Evolutionary conservation across 495 filamentous ascomycete genomes (phyloP).

Genomic region (Daldinia bambusicola): DNA sequence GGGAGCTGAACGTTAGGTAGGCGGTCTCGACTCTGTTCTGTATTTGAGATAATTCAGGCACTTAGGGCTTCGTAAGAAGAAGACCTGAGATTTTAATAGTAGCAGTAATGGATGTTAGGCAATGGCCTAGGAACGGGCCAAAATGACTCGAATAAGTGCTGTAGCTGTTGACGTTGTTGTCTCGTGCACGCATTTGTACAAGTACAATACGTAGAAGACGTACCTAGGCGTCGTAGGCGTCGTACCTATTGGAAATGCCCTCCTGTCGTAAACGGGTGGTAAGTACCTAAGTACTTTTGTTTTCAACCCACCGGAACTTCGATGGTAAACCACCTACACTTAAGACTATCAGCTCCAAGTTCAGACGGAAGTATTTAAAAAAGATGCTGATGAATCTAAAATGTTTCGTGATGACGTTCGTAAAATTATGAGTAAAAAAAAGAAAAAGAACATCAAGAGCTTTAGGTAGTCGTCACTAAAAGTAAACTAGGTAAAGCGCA

Average conservation of each 20-base stretch:
- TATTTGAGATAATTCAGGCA: slow-evolving; percentile 4
- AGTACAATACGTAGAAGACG: too few species aligned
- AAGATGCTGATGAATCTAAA: slow-evolving; percentile 20
- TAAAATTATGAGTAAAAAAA: neutral
- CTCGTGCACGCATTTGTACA: slow-evolving; percentile 1
- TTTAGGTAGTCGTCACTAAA: neutral
- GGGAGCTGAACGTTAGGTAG: neutral
- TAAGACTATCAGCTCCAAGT: slow-evolving; percentile 13
- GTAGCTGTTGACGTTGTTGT: neutral
- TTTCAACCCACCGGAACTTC: slow-evolving; percentile 16
- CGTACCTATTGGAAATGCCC: neutral
- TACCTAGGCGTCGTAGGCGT: neutral
- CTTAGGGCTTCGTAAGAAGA: slow-evolving; percentile 28
- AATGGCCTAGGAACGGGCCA: slow-evolving; percentile 9
- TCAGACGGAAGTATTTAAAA: slow-evolving; percentile 22
- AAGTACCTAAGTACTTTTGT: slow-evolving; percentile 2
- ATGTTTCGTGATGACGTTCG: slow-evolving; percentile 26
- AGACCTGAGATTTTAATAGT: slow-evolving; percentile 4
- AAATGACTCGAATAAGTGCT: neutral
- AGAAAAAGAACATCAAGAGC: neutral
- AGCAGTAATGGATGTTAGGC: neutral
- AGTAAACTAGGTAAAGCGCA: slow-evolving; percentile 7
- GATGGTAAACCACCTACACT: neutral
- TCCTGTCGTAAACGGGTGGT: too few species aligned
- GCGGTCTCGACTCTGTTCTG: neutral